Base-by-base conservation (phyloP, 495 filamentous ascomycete species). In the Tuber borchii region DNA sequence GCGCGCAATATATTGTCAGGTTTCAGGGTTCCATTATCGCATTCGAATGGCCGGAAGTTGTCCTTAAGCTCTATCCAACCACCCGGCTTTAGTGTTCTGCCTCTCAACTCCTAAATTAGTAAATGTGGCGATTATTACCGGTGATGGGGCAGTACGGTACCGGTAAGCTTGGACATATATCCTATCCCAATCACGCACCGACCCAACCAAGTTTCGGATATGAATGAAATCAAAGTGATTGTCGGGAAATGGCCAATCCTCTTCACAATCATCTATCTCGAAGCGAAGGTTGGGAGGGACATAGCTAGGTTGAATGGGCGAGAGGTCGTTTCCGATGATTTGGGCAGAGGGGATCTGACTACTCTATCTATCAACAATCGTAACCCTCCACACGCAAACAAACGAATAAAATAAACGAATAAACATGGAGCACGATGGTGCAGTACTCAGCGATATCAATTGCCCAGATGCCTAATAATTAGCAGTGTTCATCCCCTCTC, bases 21-120 rank as follows among this genome's bases (percentile, higher is more conserved):
- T 44, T 77, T 48, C 31, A 88, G 83, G 2, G 86, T 85, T 10
- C 76, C 84, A 74, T 89, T 87, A 40, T 88, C 87, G 71, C 87
- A 88, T 51, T 78, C 83, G 7, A 84, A 81, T 45, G 84, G 84
- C 8, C 84, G 81, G 71, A 85, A 86, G 48, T 87, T 83, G 12
- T 87, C 87, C 26, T 86, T 83, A 45, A 89, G 83, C 79, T 89
- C 88, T 65, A 87, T 81, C 82, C 83, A 88, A 39, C 87, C 88
- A 69, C 85, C 85, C 34, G 88, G 87, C 31, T 84, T 85, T 10
- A 88, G 80, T 72, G 86, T 83, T 44, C 84, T 85, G 69, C 14
- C 26, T 12, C 26, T 14, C 26, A 34, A 5, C 31, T 19, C 12
- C 26, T 34, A 31, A 16, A 31, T 65, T 16, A 65, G 26, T 34